A percentile compares a stretch with the other conserved stretches of the same genome.
These are phyloP conservation scores for Lyophyllum semitale DNA, from an alignment of 768 basidiomycete species.

Conservation along the genomic window DNA sequence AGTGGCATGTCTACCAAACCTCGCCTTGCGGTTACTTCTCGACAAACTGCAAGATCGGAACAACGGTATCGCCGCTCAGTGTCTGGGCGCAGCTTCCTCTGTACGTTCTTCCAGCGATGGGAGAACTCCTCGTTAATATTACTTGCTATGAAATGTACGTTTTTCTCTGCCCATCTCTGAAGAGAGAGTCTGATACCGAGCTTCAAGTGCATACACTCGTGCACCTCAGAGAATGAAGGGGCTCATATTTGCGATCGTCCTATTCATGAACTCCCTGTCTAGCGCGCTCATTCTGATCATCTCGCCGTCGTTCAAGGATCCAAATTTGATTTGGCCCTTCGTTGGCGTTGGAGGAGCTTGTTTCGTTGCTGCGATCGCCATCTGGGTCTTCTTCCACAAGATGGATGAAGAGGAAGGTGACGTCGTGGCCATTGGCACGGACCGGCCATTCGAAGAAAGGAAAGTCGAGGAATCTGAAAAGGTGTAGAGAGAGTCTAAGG, in stretches of 20 bases:
- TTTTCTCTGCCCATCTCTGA: neutral
- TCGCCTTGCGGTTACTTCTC: slow-evolving; percentile 25
- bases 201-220: slow-evolving; percentile 34
- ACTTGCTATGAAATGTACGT: slow-evolving; percentile 15
- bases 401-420: slow-evolving; percentile 23
- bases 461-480: slow-evolving; percentile 8
- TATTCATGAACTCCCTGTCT: slow-evolving; percentile 34
- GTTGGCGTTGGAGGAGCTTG: slow-evolving; percentile 24
- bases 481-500: neutral
- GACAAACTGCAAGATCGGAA: slow-evolving; percentile 21
- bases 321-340: slow-evolving; percentile 28
- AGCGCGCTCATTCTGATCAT: slow-evolving; percentile 30
- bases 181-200: neutral
- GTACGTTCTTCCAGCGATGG: slow-evolving; percentile 21
- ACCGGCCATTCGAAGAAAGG: slow-evolving; percentile 8
- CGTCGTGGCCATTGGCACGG: slow-evolving; percentile 20
- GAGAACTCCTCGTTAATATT: slow-evolving; percentile 19
- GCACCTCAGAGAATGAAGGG: slow-evolving; percentile 46
- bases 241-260: slow-evolving; percentile 37
- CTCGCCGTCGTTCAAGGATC: neutral
- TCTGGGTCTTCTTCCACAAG: slow-evolving; percentile 24
- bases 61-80: slow-evolving; percentile 23
- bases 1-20: slow-evolving; percentile 25
- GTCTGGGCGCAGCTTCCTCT: slow-evolving; percentile 25
- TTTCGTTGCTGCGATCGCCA: slow-evolving; percentile 20